A percentile compares a stretch with the other conserved stretches of the same genome.
phyloP scores from a whole-genome alignment of 176 grass and related monocot genomes.

The Avena eriantha region DNA sequence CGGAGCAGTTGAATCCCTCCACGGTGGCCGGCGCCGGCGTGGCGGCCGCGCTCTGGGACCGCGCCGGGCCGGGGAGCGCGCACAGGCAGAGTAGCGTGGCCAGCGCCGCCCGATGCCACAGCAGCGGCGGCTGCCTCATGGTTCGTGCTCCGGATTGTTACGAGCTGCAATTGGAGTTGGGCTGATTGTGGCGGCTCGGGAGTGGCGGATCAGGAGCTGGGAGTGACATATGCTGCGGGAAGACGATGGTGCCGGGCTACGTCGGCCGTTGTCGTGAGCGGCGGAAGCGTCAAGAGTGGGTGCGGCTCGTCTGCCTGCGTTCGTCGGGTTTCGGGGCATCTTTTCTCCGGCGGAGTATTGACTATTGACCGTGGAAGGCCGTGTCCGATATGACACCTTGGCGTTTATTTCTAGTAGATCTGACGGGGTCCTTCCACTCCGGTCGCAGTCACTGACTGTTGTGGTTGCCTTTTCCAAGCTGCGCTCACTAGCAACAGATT shows the following conservation, averaged over 20 bases:
- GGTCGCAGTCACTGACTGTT: not conserved
- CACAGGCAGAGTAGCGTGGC: constrained; percentile 31
- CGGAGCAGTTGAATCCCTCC: constrained; percentile 71
- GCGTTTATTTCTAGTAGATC: not conserved
- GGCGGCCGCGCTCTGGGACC: constrained; percentile 34
- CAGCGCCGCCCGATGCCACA: not conserved
- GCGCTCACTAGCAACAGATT: not conserved
- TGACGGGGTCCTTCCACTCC: constrained; percentile 9
- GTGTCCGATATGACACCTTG: not conserved
- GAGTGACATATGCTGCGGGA: constrained; percentile 10
- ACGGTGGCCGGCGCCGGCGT: constrained; percentile 45
- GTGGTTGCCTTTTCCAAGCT: not conserved
- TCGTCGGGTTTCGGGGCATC: constrained; percentile 27
- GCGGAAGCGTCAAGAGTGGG: constrained; percentile 34
- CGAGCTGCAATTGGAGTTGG: not conserved
- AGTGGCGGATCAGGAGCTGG: not conserved
- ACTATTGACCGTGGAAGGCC: not conserved
- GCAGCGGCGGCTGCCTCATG: constrained; percentile 4
- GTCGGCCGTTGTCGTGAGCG: constrained; percentile 41
- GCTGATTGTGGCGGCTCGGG: not conserved
- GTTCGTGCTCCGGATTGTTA: not conserved
- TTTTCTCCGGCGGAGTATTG: not conserved
- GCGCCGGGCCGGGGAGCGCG: constrained; percentile 23
- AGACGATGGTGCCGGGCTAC: not conserved
- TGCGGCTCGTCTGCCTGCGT: not conserved